Evolutionary conservation across 495 filamentous ascomycete species (phyloP), one percentile per base, ranked within the genome.

Genomic region (Penicillium steckii): DNA sequence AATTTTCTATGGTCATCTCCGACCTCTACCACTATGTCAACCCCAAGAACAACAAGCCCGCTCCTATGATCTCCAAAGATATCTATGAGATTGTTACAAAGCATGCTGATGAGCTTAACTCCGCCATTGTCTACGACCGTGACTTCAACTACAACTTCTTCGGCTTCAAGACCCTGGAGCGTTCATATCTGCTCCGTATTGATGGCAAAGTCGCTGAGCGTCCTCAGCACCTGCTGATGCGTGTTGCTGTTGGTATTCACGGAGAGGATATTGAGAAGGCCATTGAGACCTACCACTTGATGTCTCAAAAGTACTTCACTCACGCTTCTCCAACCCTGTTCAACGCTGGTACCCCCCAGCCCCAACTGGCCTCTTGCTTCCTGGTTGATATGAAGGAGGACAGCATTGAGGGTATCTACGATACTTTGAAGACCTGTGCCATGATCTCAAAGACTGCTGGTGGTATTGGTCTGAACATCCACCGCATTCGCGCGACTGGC

Each of bases 101-200:
- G 69, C 90, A 98, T 70, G 89, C 87, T 48, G 93, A 95, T 19
- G 94, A 97, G 66, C 80, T 98, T 30, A 96, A 98, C 79, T 97
- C 94, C 13, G 93, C 94, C 56, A 97, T 98, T 62, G 94, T 98
- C 56, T 98, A 97, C 59, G 94, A 98, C 73, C 86, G 94, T 50
- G 94, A 98, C 67, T 98, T 98, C 82, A 97, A 97, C 80, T 98
- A 98, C 78, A 95, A 98, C 77, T 98, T 91, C 78, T 98, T 98
- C 52, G 94, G 94, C 50, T 98, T 98, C 86, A 98, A 98, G 84
- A 98, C 94, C 2, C 80, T 98, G 33, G 94, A 98, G 79, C 86
- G 94, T 44, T 97, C 94, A 66, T 98, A 98, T 64, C 85, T 98
- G 21, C 83, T 98, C 26, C 89, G 91, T 49, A 85, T 96, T 50